phyloP scores from a whole-genome alignment of 2,329 filamentous ascomycete species.

The Didymella sp. region DNA sequence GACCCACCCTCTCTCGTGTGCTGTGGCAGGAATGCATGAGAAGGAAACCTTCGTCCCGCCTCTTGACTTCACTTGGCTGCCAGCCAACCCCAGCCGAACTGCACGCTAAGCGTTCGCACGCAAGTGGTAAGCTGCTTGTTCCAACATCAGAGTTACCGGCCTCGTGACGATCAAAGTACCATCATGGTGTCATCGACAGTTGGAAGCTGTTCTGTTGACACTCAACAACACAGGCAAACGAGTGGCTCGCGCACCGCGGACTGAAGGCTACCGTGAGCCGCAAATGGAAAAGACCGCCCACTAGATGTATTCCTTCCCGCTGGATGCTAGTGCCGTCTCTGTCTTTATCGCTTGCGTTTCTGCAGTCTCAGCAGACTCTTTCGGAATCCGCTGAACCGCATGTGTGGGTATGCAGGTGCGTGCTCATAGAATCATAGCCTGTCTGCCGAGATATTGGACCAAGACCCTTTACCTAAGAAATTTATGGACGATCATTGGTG shows the following conservation, averaged over 20 bases:
- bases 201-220: neutral
- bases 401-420: conserved; percentile 4
- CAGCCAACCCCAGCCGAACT: conserved; percentile 11
- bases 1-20: conserved; percentile 24
- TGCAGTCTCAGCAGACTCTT: conserved; percentile 8
- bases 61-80: conserved; percentile 31
- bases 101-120: conserved; percentile 11
- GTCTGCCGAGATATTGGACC: conserved; percentile 7
- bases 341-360: conserved; percentile 14
- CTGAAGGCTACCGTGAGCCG: conserved; percentile 2
- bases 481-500: conserved; percentile 2
- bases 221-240: conserved; percentile 4
- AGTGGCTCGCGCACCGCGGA: conserved; percentile 1
- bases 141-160: conserved; percentile 9
- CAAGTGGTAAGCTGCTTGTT: conserved; percentile 4
- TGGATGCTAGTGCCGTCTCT: conserved; percentile 10
- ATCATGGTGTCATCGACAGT: conserved; percentile 5
- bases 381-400: conserved; percentile 3
- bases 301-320: conserved; percentile 10
- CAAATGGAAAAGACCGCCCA: neutral
- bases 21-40: conserved; percentile 13
- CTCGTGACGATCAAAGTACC: neutral
- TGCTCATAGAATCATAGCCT: conserved; percentile 4
- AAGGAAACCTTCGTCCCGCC: conserved; percentile 21
- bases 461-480: neutral